phyloP scores from a whole-genome alignment of 2,329 filamentous ascomycete species.

The Cryphonectria carpinicola region DNA sequence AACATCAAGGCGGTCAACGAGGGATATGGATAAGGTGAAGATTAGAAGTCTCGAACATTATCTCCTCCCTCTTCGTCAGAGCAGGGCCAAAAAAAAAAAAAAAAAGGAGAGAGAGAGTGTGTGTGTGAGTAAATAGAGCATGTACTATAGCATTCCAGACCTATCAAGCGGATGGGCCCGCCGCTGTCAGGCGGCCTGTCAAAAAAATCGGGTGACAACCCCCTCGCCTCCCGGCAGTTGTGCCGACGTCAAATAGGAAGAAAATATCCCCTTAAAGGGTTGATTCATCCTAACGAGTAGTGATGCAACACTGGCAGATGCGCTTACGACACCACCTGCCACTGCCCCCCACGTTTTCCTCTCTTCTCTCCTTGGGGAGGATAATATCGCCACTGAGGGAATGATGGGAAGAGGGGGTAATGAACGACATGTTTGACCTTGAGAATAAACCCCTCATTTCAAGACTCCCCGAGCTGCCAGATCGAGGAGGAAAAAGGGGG shows the following conservation, averaged over 20 bases:
- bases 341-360: neutral
- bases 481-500: neutral
- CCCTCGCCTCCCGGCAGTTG: neutral
- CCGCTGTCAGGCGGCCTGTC: neutral
- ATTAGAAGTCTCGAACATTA: neutral
- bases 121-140: too few species aligned
- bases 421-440: neutral
- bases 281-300: neutral
- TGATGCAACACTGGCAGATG: neutral
- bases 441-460: neutral
- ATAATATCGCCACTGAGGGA: neutral
- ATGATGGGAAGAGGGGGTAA: too few species aligned
- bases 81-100: neutral
- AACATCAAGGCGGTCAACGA: neutral
- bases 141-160: neutral
- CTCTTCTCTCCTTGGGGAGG: neutral
- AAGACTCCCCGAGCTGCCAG: neutral
- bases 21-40: neutral
- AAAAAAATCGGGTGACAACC: neutral
- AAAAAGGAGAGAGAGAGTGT: too few species aligned
- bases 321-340: neutral
- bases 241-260: neutral
- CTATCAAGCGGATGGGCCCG: neutral
- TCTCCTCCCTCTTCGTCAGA: neutral
- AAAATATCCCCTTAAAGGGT: neutral